Evolutionary conservation across 352 stramenopile genomes (phyloP), one percentile per base, ranked within the genome.

Genomic region (Globisporangium yorkense): DNA sequence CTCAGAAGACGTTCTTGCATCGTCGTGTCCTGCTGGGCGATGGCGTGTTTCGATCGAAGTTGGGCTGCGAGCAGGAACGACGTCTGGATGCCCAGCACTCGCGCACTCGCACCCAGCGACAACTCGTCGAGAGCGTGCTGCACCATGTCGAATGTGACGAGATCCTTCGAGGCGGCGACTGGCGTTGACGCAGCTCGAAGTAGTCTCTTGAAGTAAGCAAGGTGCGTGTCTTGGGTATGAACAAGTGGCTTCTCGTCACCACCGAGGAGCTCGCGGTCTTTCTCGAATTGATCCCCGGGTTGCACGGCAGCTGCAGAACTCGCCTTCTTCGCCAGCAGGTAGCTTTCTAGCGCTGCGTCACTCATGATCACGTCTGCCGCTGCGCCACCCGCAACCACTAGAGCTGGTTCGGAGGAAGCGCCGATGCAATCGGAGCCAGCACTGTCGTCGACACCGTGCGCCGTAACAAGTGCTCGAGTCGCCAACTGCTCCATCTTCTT

Each of bases 1-100:
- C 66, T 62, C 51, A 59, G 61, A 27, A 73, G 65, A 10, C 51
- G 46, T 12, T 29, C 43, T 44, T 45, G 61, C 3, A 55, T 18
- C 12, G 41, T 10, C 12, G 49, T 24, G 27, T 59, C 61, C 9
- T 33, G 20, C n/a, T 65, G 41, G 24, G 59, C 16, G 6, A 77
- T 62, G 29, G 24, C 47, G 0, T 24, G n/a, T 40, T 56, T 48
- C 2, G 50, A 43, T 18, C 57, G 57, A 31, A 72, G 57, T 55
- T 82, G 72, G 15, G 58, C 43, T 31, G 65, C 51, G 16, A 82
- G 27, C 20, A 82, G 44, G 40, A 70, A 74, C 7, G 70, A 71
- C 4, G 62, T 37, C 9, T 77, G 68, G 21, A 74, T 63, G 5
- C 54, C 52, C 5, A 82, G 48, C 12, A 58, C 31, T 5, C 66